Conservation (phyloP, 208 protist genomes). For the Acanthamoeba divionensis region DNA sequence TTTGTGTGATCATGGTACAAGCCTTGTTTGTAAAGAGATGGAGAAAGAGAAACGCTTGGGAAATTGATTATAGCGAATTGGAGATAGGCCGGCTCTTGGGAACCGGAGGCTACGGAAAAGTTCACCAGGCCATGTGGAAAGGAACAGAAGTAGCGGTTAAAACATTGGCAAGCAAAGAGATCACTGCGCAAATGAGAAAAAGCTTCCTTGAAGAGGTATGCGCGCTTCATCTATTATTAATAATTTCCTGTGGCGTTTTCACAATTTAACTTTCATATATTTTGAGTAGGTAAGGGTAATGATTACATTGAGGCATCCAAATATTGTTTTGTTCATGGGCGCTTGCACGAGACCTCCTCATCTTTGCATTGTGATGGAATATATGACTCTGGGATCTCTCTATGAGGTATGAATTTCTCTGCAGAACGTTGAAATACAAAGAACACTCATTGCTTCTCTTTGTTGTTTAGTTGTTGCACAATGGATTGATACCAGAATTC, state of each 20-base stretch:
- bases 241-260: no score
- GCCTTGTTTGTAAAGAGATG: no score
- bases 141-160: constrained; percentile 16
- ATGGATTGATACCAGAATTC: background rate
- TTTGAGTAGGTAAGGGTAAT: background rate
- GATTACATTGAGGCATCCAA: background rate
- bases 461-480: background rate
- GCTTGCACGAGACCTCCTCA: constrained; percentile 8
- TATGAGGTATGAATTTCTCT: background rate
- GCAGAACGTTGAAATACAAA: background rate
- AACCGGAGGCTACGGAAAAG: background rate
- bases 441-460: background rate
- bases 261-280: background rate
- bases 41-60: background rate
- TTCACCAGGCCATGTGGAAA: constrained; percentile 31
- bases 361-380: constrained; percentile 43
- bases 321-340: constrained; percentile 4
- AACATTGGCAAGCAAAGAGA: background rate
- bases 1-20: no score
- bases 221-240: background rate
- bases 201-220: background rate
- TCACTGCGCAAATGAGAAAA: background rate
- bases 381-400: background rate
- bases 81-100: background rate
- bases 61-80: constrained; percentile 27